Percentiles rank a stretch among this genome's conserved stretches.
Evolutionary conservation across 2,329 filamentous ascomycete species (phyloP).

Genomic region (Clonostachys rhizophaga): DNA sequence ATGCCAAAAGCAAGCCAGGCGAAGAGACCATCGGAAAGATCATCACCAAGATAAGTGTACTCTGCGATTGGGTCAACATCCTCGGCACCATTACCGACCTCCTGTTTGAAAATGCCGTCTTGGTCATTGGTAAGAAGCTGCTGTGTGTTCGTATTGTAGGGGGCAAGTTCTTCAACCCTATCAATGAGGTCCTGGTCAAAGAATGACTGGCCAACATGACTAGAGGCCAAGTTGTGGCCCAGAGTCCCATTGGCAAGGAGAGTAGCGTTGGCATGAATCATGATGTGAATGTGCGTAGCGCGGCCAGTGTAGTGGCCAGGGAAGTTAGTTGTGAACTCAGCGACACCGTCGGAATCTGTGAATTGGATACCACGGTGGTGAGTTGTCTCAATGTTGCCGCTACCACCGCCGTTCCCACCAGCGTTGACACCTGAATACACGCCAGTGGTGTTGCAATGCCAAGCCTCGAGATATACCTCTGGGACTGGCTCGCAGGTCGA

Average conservation of each 20-base stretch:
- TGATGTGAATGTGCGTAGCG: slow-evolving; percentile 40
- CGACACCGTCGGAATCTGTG: slow-evolving; percentile 34
- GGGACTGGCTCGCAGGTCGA: slow-evolving; percentile 31
- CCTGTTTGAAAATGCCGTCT: slow-evolving; percentile 39
- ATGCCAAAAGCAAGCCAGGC: slow-evolving; percentile 51
- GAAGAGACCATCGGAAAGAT: slow-evolving; percentile 43
- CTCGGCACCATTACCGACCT: slow-evolving; percentile 28
- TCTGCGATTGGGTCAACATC: slow-evolving; percentile 51
- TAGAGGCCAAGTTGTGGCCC: slow-evolving; percentile 28
- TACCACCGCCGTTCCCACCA: slow-evolving; percentile 36
- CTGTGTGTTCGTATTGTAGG: slow-evolving; percentile 42
- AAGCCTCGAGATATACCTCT: slow-evolving; percentile 32
- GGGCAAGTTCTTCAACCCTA: slow-evolving; percentile 39
- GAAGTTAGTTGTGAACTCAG: slow-evolving; percentile 34
- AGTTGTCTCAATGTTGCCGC: slow-evolving; percentile 23
- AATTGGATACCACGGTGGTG: slow-evolving; percentile 28
- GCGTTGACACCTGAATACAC: slow-evolving; percentile 33
- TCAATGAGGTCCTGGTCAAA: slow-evolving; percentile 54
- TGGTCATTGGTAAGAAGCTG: slow-evolving; percentile 43
- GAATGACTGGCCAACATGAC: slow-evolving; percentile 61
- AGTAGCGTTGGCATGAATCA: slow-evolving; percentile 28
- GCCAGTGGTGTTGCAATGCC: slow-evolving; percentile 38
- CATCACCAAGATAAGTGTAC: slow-evolving; percentile 52
- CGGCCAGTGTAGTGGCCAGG: slow-evolving; percentile 38
- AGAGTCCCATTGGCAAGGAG: slow-evolving; percentile 24